Evolutionary conservation across 2,329 filamentous ascomycete species (phyloP), one percentile per base, ranked within the genome.

Genomic region (Aspergillus fructus): DNA sequence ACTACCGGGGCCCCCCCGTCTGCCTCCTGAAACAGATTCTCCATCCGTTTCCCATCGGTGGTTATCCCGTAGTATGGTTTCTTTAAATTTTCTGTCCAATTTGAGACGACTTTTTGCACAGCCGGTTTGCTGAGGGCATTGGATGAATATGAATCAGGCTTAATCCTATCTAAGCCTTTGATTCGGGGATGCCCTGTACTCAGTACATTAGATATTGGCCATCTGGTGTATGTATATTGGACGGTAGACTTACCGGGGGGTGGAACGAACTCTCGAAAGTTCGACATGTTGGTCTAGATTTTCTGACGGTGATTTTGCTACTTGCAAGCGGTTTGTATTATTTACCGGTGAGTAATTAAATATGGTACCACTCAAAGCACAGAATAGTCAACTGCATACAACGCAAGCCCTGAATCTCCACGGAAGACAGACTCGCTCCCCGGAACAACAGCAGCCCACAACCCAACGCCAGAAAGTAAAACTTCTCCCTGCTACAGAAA

Each of bases 1-100:
- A 27, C 51, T 7, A 54, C 42, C 3, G 51, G 51, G 4, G 51
- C 51, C 5, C 51, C 51, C 15, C 48, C 51, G 19, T 48, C 51
- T 17, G n/a, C 43, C 5, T n/a, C 5, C 6, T 19, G 2, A 5
- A 48, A 48, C 7, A 54, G 19, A 12, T 30, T 27, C 30, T 54
- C 43, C 21, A n/a, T 39, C 19, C 24, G 39, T 11, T 12, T 24
- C 8, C 42, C 43, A 54, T 54, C 51, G 5, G 17, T 47, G 2
- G 51, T 54, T 2, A 54, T 39, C 1, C 51, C 43, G 11, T 30
- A 47, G 23, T 39, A 54, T 13, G 51, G 51, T 43, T 39, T 6
- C 6, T 46, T 2, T 2, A 54, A 33, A 6, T 40, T 45, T 17
- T 13, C 51, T 13, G 46, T 54, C 51, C 51, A 54, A 13, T 39